Percentiles rank a stretch among this genome's conserved stretches.
These are phyloP conservation scores for Backusella australiensis DNA, from an alignment of 192 early-diverging fungal species.

Conservation along the genomic window DNA sequence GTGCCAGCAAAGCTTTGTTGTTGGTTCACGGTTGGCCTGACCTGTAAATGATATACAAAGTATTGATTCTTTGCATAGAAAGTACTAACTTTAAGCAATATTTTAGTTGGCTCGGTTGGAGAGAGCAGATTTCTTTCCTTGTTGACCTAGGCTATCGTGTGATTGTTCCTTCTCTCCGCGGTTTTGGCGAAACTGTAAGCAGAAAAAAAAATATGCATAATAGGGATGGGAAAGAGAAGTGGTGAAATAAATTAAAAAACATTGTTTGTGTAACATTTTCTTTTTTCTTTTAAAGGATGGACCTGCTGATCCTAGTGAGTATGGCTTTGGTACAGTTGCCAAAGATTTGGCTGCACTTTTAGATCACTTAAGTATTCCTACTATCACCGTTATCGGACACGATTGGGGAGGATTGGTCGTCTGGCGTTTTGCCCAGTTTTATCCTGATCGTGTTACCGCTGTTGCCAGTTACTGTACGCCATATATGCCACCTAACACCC, in stretches of 20 bases:
- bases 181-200: conserved; percentile 52
- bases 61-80: background rate
- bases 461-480: conserved; percentile 55
- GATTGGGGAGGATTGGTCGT: conserved; percentile 62
- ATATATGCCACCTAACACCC: conserved; percentile 38
- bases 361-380: conserved; percentile 50
- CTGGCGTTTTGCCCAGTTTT: conserved; percentile 56
- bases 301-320: conserved; percentile 26
- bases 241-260: background rate
- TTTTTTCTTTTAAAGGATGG: conserved; percentile 6
- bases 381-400: conserved; percentile 59
- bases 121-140: conserved; percentile 48
- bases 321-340: conserved; percentile 47
- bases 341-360: conserved; percentile 56
- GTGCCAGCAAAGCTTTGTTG: conserved; percentile 18
- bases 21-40: conserved; percentile 39
- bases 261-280: background rate
- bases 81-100: background rate
- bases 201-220: background rate
- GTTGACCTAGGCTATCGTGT: conserved; percentile 57
- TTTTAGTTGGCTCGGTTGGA: conserved; percentile 30
- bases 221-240: background rate
- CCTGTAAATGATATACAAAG: conserved; percentile 21
- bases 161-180: conserved; percentile 48
- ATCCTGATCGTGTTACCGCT: conserved; percentile 57